phyloP scores from a whole-genome alignment of 106 monocot genomes.

The Acorus calamus region DNA sequence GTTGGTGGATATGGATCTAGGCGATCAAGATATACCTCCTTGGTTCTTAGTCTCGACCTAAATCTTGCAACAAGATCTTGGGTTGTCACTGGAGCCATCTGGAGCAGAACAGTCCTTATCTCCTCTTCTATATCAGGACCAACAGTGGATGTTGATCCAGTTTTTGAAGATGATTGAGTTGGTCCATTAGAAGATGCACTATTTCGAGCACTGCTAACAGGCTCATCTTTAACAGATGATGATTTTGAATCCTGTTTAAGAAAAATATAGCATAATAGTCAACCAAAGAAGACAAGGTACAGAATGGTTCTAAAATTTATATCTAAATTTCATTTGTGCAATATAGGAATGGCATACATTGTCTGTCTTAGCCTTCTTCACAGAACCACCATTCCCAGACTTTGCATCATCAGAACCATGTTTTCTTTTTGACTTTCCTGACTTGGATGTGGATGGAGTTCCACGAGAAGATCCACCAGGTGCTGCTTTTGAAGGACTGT shows the following conservation, averaged over 20 bases:
- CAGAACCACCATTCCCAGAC: slow-evolving; percentile 21
- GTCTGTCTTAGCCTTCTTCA: slow-evolving; percentile 64
- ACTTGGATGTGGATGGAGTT: slow-evolving; percentile 62
- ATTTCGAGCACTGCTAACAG: slow-evolving; percentile 33
- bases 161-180: slow-evolving; percentile 16
- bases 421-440: slow-evolving; percentile 80
- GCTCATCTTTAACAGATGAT: slow-evolving; percentile 51
- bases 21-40: slow-evolving; percentile 26
- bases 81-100: slow-evolving; percentile 63
- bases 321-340: neutral
- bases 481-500: slow-evolving; percentile 51
- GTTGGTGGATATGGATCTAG: neutral
- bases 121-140: slow-evolving; percentile 87
- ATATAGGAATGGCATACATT: slow-evolving; percentile 19
- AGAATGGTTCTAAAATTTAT: neutral
- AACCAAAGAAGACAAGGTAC: neutral
- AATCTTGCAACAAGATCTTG: slow-evolving; percentile 81
- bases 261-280: neutral
- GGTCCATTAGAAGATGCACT: slow-evolving; percentile 22
- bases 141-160: slow-evolving; percentile 16
- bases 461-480: slow-evolving; percentile 37
- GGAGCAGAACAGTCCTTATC: slow-evolving; percentile 62
- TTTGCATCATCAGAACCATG: slow-evolving; percentile 60
- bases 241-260: slow-evolving; percentile 34
- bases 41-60: slow-evolving; percentile 54